These are phyloP conservation scores for Phaeosphaeriaceae sp. DNA, from an alignment of 2,329 filamentous ascomycete species.

Conservation along the genomic window DNA sequence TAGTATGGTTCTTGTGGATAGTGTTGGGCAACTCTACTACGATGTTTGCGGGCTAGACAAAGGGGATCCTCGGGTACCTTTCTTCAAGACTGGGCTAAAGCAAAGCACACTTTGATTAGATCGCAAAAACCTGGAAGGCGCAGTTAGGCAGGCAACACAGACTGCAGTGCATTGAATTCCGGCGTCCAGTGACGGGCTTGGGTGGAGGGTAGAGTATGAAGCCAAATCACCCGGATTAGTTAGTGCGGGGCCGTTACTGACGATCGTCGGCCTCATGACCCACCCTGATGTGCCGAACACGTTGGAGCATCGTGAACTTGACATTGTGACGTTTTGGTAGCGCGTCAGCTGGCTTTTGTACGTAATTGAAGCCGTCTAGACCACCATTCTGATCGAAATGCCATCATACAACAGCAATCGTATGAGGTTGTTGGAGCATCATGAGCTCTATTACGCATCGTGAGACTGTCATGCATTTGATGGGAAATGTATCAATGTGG, in stretches of 20 bases:
- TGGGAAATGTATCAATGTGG: constrained; percentile 10
- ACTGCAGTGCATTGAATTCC: constrained; percentile 13
- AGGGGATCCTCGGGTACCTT: background rate
- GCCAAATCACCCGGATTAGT: constrained; percentile 30
- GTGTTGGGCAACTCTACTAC: too few species aligned
- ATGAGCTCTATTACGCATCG: constrained; percentile 8
- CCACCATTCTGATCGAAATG: constrained; percentile 17
- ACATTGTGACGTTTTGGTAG: constrained; percentile 36
- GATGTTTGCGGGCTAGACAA: background rate
- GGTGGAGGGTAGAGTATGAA: constrained; percentile 14
- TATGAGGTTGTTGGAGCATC: constrained; percentile 3
- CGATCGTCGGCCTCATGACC: constrained; percentile 40
- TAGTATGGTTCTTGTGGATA: too few species aligned
- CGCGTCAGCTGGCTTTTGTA: constrained; percentile 21
- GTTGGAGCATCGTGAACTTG: constrained; percentile 21
- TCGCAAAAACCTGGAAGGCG: constrained; percentile 30
- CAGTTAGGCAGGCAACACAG: constrained; percentile 17
- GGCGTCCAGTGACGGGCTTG: constrained; percentile 10
- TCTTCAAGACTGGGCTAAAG: background rate
- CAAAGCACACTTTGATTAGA: background rate
- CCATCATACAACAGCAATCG: constrained; percentile 24
- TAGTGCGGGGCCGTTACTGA: constrained; percentile 23
- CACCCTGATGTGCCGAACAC: constrained; percentile 25
- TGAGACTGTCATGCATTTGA: constrained; percentile 3
- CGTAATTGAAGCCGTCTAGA: constrained; percentile 28